Evolutionary conservation across 306 rosid species (phyloP).

Genomic region (Canavalia gladiata): DNA sequence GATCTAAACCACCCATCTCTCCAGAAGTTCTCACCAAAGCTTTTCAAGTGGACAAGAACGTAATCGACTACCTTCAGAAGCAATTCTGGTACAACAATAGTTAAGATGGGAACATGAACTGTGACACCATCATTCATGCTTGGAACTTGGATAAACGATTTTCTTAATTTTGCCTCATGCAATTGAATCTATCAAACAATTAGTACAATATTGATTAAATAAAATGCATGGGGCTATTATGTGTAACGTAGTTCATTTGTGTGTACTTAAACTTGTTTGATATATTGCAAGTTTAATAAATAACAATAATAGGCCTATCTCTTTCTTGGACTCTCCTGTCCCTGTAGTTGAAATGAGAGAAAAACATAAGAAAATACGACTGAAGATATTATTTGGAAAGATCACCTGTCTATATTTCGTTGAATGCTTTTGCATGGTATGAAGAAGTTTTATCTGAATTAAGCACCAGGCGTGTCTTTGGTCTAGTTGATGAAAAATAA

Average conservation of each 20-base stretch:
- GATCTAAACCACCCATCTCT: slow-evolving; percentile 54
- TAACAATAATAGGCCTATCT: neutral
- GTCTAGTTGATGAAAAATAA: too few species aligned
- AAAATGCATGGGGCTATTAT: slow-evolving; percentile 30
- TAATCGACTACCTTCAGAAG: slow-evolving; percentile 51
- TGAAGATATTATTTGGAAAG: neutral
- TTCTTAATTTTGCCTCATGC: slow-evolving; percentile 23
- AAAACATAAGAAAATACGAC: neutral
- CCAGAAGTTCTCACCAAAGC: slow-evolving; percentile 53
- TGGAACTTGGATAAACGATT: neutral
- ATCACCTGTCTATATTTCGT: neutral
- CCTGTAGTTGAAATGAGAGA: neutral
- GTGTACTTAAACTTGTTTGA: neutral
- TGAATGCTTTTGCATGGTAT: too few species aligned
- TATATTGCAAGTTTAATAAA: slow-evolving; percentile 29
- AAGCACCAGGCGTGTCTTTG: too few species aligned
- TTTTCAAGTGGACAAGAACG: slow-evolving; percentile 47
- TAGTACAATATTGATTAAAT: neutral
- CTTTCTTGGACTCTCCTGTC: neutral
- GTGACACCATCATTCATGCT: neutral
- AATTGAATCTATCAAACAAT: neutral
- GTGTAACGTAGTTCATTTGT: neutral
- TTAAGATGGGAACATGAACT: neutral
- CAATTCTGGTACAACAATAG: slow-evolving; percentile 56
- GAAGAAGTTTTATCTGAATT: too few species aligned